Conservation (phyloP, 2,329 filamentous ascomycete genomes). For the Botrytis hyacinthi region DNA sequence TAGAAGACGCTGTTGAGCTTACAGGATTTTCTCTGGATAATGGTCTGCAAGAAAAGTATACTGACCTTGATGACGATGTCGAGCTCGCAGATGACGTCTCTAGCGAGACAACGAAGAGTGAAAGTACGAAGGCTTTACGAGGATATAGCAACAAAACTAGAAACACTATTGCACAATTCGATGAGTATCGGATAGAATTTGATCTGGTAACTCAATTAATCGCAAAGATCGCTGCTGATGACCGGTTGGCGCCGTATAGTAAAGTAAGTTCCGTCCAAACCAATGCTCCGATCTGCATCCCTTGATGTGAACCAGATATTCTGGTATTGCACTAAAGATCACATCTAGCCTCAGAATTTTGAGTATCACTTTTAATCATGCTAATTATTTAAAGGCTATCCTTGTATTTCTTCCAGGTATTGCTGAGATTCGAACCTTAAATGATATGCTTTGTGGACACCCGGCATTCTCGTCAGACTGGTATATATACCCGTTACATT, state of each 20-base stretch:
- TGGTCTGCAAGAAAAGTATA: conserved; percentile 47
- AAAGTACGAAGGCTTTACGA: conserved; percentile 63
- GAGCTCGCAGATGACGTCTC: conserved; percentile 49
- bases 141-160: conserved; percentile 75
- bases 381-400: conserved; percentile 58
- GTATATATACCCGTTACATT: conserved; percentile 88
- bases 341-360: not conserved
- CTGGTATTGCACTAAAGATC: not conserved
- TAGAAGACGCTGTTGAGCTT: conserved; percentile 89
- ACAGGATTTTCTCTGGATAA: conserved; percentile 68
- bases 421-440: conserved; percentile 84
- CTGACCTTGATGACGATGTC: conserved; percentile 62
- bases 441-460: conserved; percentile 79
- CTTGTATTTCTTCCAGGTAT: conserved; percentile 95
- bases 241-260: conserved; percentile 68
- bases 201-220: conserved; percentile 80
- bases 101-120: conserved; percentile 45
- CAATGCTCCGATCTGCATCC: not conserved
- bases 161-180: conserved; percentile 70
- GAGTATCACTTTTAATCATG: not conserved
- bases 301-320: not conserved
- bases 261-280: conserved; percentile 39
- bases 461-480: conserved; percentile 72
- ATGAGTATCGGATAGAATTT: conserved; percentile 91
- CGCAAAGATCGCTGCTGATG: conserved; percentile 68